Base-by-base conservation (phyloP, 2,329 filamentous ascomycete genomes). In the Fusarium globosum region DNA sequence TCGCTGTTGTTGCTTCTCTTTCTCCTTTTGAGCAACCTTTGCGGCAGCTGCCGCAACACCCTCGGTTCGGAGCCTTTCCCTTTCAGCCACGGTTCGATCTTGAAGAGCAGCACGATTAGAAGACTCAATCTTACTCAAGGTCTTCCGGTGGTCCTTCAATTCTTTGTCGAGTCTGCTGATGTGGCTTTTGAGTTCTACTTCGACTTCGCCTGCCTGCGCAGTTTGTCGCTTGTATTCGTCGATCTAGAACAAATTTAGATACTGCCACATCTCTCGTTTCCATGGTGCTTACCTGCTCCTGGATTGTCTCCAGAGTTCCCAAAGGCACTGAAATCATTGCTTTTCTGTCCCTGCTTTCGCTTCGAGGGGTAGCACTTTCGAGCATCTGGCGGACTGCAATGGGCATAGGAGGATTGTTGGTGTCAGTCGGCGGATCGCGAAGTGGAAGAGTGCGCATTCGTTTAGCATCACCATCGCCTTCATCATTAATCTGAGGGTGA, bases 51-150 rank as follows among this genome's bases (percentile, higher is more conserved):
- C 71, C 21, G 82, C 73, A 5, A 79, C 58, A 9, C 77, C 73
- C 2, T 81, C 81, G 0, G 83, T 79, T 48, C 86, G 83, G 43
- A 83, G 80, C 56, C 84, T 84, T 38, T 89, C 83, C 26, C 79
- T 82, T 72, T 89, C 84, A 45, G 86, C 87, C 10, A 74, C 76
- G 39, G 82, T 82, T 39, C 88, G 86, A 28, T 91, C 88, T 64
- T 85, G 80, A 10, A 90, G 78, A 6, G 89, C 87, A 20, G 82
- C 82, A 71, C 87, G 85, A 65, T 86, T 86, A 48, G 83, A 84
- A 13, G 81, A 78, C 56, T 89, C 85, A 8, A 89, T 84, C 11
- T 80, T 79, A 28, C 81, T 80, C 6, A 86, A 78, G 4, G 86
- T 86, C 28, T 80, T 81, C 55, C 85, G 80, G 59, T 86, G 83